Base-by-base conservation (phyloP, 208 protist genomes). In the Histomonas meleagridis region DNA sequence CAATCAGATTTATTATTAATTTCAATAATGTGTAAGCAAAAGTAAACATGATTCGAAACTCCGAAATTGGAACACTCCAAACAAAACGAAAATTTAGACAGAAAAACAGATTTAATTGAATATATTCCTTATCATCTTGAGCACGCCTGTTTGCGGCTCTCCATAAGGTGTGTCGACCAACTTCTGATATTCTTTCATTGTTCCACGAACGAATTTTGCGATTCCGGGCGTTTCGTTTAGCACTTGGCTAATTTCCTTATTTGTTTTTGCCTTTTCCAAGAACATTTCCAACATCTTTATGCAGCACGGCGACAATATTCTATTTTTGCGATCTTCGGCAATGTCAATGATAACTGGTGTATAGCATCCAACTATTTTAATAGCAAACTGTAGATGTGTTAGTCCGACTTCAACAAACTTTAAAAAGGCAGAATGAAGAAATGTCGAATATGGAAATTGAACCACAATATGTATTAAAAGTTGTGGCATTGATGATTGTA, bases 331-430 rank as follows among this genome's bases (percentile, higher is more conserved):
- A 32, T 46, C 76, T 38, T 14, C 18, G 0, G 76, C 76, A n/a
- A 26, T 26, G 26, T 86, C 76, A 49, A 86, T 86, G 16, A 86
- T 51, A n/a, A 86, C 18, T 38, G 76, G 76, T n/a, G 76, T 86
- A 48, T 86, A 86, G 38, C 51, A 18, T 38, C 76, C 32, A 7
- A 55, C 76, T 14, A 86, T 86, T 86, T 51, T 86, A 3, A 38
- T 7, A 26, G 76, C 76, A n/a, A 86, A 86, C 55, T 46, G 23
- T 86, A 32, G 46, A 57, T 86, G 51, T 49, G 32, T 32, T 0
- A 86, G 26, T 5, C 76, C 76, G 2, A 18, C 28, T 38, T 51
- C 46, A 0, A 86, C 76, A 49, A 86, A 86, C 38, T 55, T 86
- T 32, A 43, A 32, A 16, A 86, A 86, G 10, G 43, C 40, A 28